Percentiles rank a stretch among this genome's conserved stretches.
Evolutionary conservation across 176 grass and related monocot genomes (phyloP).

Genomic region (Oryza glumipatula): DNA sequence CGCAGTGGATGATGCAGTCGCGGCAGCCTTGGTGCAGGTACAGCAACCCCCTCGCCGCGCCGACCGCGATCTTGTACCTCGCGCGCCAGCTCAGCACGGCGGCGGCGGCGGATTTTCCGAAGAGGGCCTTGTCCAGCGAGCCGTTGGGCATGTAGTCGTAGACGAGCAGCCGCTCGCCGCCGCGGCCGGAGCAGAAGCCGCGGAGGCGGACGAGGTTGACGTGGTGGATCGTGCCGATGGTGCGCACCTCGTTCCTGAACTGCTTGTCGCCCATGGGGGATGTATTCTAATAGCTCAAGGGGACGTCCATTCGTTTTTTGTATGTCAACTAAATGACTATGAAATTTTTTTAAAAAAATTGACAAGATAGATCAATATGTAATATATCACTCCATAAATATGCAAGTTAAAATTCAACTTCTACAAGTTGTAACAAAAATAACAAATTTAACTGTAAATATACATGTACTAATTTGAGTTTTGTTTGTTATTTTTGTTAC

Average conservation of each 20-base stretch:
- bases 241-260: constrained; percentile 54
- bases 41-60: constrained; percentile 43
- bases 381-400: too few species aligned
- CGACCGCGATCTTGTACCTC: constrained; percentile 46
- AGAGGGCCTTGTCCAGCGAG: constrained; percentile 54
- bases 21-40: constrained; percentile 62
- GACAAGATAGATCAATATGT: too few species aligned
- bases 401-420: too few species aligned
- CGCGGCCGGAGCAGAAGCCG: constrained; percentile 45
- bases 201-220: constrained; percentile 57
- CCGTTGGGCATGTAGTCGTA: constrained; percentile 53
- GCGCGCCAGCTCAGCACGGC: constrained; percentile 38
- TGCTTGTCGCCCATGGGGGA: constrained; percentile 40
- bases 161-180: constrained; percentile 43
- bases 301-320: too few species aligned
- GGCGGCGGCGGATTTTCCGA: neutral
- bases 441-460: too few species aligned
- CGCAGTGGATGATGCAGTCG: constrained; percentile 72
- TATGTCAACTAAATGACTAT: too few species aligned
- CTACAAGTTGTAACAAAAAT: too few species aligned
- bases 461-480: too few species aligned
- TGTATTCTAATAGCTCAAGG: too few species aligned
- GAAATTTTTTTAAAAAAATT: too few species aligned
- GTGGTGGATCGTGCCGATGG: constrained; percentile 54
- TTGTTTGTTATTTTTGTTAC: too few species aligned